Evolutionary conservation across 2,329 filamentous ascomycete genomes (phyloP), one percentile per base, ranked within the genome.

Genomic region (Colletotrichum chrysophilum): DNA sequence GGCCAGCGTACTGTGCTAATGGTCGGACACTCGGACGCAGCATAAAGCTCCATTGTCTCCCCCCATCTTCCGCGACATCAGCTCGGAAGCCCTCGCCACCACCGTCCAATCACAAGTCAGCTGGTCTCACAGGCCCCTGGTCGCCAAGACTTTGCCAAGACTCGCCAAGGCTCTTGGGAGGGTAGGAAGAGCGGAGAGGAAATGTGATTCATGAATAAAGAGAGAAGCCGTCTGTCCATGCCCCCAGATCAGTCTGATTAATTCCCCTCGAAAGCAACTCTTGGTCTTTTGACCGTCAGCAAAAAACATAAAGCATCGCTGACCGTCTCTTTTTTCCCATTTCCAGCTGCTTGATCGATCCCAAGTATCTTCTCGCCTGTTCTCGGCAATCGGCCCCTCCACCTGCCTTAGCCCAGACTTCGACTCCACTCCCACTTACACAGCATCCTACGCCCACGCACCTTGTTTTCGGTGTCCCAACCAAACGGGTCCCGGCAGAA

Each of bases 191-290:
- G 74, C 74, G 74, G 74, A 75, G 58, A 75, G 74, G 74, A 73
- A 75, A 75, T 75, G 73, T 75, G 64, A 75, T 75, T 73, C 73
- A 75, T 73, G 70, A 75, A 75, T 75, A 75, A 75, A 75, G 74
- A 73, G 58, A 69, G 43, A 68, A 69, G 74, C 74, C 64, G 60
- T 68, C 70, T 62, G 74, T 65, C 70, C 74, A 66, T 73, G 56
- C 66, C 73, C 73, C 70, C 74, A 32, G 64, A 74, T 52, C 62
- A 52, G 58, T 9, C 43, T 69, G 74, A 13, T 48, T 18, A 26
- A 56, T 73, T 52, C 43, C 66, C 48, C 34, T 75, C 58, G 36
- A 64, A 24, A 62, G 56, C 69, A 75, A 68, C 55, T n/a, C 55
- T n/a, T 38, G 58, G 38, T 43, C 69, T 64, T 62, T 30, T 30